Conservation (phyloP, 139 green algal genomes). For the Microglena sp. region DNA sequence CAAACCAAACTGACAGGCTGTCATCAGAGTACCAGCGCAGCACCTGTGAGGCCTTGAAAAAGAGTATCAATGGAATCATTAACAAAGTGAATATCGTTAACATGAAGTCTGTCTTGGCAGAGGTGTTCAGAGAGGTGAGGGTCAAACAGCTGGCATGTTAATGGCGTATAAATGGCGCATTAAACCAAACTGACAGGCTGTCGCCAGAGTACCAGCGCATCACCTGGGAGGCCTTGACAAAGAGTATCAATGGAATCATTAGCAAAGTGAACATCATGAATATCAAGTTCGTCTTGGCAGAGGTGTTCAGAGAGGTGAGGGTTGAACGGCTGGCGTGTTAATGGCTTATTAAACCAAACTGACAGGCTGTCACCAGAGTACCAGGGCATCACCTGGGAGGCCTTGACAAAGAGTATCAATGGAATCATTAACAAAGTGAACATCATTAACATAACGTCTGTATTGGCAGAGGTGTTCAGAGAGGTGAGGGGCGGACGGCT, state of each 20-base stretch:
- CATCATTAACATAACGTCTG: conserved; percentile 82
- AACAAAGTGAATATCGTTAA: conserved; percentile 96
- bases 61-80: conserved; percentile 92
- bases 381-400: conserved; percentile 90
- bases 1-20: no score
- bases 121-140: conserved; percentile 81
- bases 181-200: no score
- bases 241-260: conserved; percentile 92
- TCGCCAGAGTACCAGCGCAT: conserved; percentile 73
- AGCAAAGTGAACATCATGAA: conserved; percentile 96
- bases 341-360: no score
- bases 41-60: conserved; percentile 80
- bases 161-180: no score
- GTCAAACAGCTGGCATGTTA: not conserved
- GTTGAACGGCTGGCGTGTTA: not conserved
- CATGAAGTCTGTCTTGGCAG: conserved; percentile 87
- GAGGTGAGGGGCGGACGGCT: conserved; percentile 66
- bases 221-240: conserved; percentile 80
- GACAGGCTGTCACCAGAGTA: conserved; percentile 60
- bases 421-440: conserved; percentile 99
- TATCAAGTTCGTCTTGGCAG: conserved; percentile 87
- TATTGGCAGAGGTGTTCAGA: conserved; percentile 88
- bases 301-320: conserved; percentile 81
- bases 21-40: conserved; percentile 73
- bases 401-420: conserved; percentile 76